Conservation (phyloP, 2,329 filamentous ascomycete species). For the Xylaria multiplex region DNA sequence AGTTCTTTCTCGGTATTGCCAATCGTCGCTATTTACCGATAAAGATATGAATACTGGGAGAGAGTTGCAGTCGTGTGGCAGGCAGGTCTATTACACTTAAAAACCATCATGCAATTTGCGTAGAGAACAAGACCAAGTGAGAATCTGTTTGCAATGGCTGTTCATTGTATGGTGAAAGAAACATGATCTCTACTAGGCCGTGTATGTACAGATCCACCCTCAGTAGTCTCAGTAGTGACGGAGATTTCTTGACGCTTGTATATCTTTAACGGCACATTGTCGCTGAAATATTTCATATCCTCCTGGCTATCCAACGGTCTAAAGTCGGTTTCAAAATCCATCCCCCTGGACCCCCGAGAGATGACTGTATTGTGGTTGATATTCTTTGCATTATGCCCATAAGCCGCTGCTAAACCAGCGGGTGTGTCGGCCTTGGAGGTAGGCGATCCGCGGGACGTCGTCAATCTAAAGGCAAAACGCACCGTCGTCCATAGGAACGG, state of each 20-base stretch:
- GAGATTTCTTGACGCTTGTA: conserved; percentile 51
- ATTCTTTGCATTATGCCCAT: conserved; percentile 33
- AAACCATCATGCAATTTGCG: no score
- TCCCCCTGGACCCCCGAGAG: conserved; percentile 18
- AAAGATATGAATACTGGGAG: no score
- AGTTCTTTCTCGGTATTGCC: no score
- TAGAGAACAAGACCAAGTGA: neutral
- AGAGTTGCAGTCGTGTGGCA: no score
- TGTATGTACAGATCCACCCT: neutral
- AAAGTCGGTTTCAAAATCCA: conserved; percentile 34
- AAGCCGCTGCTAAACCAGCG: conserved; percentile 39
- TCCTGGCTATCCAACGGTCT: conserved; percentile 52
- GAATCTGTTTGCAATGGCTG: neutral
- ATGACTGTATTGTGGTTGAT: conserved; percentile 34
- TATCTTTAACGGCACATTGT: conserved; percentile 51
- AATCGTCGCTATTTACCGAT: no score
- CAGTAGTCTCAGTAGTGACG: conserved; percentile 36
- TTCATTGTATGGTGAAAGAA: neutral
- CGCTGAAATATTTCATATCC: conserved; percentile 48
- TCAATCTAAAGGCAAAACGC: conserved; percentile 52
- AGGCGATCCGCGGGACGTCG: conserved; percentile 49
- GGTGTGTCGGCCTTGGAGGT: conserved; percentile 40
- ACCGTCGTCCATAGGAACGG: conserved; percentile 56
- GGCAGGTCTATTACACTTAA: neutral
- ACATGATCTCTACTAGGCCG: conserved; percentile 14